phyloP scores from a whole-genome alignment of 1,284 basidiomycete species.

The Puccinia novopanici region DNA sequence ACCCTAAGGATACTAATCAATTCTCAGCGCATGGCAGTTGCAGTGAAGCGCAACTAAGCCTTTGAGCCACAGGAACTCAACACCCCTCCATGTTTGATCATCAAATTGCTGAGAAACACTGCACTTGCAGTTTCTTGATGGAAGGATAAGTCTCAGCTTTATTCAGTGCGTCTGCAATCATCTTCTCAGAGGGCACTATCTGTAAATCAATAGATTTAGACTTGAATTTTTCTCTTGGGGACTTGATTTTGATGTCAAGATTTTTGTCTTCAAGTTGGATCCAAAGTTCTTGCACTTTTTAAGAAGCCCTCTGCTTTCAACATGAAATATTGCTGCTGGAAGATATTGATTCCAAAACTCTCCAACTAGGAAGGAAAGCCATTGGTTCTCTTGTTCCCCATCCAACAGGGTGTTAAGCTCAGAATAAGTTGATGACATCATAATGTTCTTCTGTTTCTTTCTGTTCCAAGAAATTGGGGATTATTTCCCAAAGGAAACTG shows the following conservation, averaged over 20 bases:
- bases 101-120: too few relatives aligned
- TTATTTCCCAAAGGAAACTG: neutral
- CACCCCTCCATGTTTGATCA: too few relatives aligned
- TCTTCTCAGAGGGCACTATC: neutral
- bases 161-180: neutral
- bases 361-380: neutral
- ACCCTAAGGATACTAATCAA: too few relatives aligned
- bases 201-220: neutral
- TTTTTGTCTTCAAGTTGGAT: constrained; percentile 15
- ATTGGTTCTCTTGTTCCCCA: neutral
- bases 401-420: neutral
- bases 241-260: constrained; percentile 5
- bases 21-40: too few relatives aligned
- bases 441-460: neutral
- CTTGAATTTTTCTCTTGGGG: neutral
- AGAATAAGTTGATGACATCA: neutral
- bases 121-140: too few relatives aligned
- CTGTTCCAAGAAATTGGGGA: neutral
- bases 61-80: too few relatives aligned
- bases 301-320: neutral
- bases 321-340: neutral
- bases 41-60: too few relatives aligned
- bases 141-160: too few relatives aligned
- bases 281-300: neutral
- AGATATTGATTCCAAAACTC: neutral